Base-by-base conservation (phyloP, 805 yeast species). In the Zygosaccharomyces rouxii region DNA sequence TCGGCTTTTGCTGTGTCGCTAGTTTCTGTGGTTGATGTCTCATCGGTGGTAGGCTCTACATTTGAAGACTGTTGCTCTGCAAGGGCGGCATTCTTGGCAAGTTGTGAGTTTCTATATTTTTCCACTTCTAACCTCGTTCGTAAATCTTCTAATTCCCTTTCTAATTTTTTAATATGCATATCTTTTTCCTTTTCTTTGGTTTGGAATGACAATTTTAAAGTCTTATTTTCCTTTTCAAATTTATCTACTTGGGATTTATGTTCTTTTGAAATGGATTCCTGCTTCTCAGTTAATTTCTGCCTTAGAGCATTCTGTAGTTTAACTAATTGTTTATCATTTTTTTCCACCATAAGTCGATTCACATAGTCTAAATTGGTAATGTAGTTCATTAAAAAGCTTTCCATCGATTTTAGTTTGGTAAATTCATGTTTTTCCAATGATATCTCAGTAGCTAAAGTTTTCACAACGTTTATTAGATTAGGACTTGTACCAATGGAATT, bases 401-500 rank as follows among this genome's bases (percentile, higher is more conserved):
- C 80, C 37, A 86, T 68, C 9, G 83, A 74, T 39, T 70, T 69
- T 46, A 84, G 62, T 49, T 80, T 74, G 53, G 77, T 71, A 54
- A 75, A 80, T 56, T 84, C 85, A 45, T 80, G 72, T 55, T 77
- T 81, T 47, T 81, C 80, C 53, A 77, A 71, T 44, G 80, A 74
- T 16, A 86, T 67, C 46, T 80, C 80, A 25, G 76, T 68, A 1
- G 82, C 73, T 35, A 86, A 64, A 18, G 75, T 65, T 47, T 77
- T 75, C 7, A 85, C 75, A 4, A 83, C 73, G 44, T 75, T 75
- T 33, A 81, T 81, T 46, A 84, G 66, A 38, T 71, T 76, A 1
- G 80, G 71, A 14, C 82, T 72, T 11, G 80, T 77, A 3, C 82
- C 79, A 29, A 84, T 74, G 46, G 79, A 79, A 29, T 84, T 74